phyloP scores from a whole-genome alignment of 1,284 basidiomycete genomes.

The Tranzscheliella williamsii region DNA sequence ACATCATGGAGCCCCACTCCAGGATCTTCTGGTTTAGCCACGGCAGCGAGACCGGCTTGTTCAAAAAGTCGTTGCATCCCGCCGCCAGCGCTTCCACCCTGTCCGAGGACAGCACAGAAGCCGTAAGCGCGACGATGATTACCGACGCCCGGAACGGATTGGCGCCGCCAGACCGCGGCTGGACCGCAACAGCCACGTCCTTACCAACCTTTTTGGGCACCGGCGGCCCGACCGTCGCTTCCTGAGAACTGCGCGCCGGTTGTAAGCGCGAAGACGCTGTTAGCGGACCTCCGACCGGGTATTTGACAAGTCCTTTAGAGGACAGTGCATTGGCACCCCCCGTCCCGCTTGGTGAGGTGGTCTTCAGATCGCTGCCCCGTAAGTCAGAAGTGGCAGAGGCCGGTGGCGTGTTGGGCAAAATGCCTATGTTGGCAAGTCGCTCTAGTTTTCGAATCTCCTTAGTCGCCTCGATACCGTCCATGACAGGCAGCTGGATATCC shows the following conservation, averaged over 20 bases:
- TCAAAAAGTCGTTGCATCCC: constrained; percentile 98
- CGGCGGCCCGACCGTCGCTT: too few species aligned
- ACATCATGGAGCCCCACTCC: constrained; percentile 78
- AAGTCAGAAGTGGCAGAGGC: constrained; percentile 17
- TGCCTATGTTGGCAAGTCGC: constrained; percentile 70
- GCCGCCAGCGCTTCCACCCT: constrained; percentile 93
- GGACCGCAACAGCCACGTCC: not conserved
- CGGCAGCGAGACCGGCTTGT: constrained; percentile 89
- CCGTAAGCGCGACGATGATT: constrained; percentile 97
- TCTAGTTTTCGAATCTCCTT: constrained; percentile 91
- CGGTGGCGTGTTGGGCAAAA: constrained; percentile 70
- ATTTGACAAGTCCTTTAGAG: not conserved
- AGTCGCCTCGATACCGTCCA: constrained; percentile 96
- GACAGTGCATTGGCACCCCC: not conserved
- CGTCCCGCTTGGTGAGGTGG: not conserved
- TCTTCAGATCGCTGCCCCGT: not conserved
- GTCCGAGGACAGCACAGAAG: constrained; percentile 87
- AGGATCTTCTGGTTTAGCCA: constrained; percentile 99
- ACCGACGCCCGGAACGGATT: constrained; percentile 82
- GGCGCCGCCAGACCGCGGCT: not conserved
- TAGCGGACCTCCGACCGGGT: not conserved
- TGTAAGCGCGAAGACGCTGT: not conserved
- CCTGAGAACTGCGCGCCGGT: too few species aligned
- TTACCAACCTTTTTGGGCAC: not conserved
- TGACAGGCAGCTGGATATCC: constrained; percentile 99